Evolutionary conservation across 345 rosid species (phyloP), one percentile per base, ranked within the genome.

Genomic region (Melaleuca quinquenervia): DNA sequence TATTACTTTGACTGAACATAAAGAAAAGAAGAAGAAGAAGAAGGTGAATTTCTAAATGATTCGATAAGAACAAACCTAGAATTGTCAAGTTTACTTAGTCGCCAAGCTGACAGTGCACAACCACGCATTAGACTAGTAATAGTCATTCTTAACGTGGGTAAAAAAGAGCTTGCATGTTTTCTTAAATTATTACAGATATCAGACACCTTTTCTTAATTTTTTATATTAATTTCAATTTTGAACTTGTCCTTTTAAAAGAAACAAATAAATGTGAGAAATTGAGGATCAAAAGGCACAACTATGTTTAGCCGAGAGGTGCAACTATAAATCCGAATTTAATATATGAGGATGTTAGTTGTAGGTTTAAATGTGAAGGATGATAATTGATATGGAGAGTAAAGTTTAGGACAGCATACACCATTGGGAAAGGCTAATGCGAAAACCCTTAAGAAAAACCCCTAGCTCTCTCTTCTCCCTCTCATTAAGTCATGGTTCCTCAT

Each of bases 31-130:
- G n/a, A n/a, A n/a, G n/a, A n/a, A 3, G 5, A 8, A 70, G 15
- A 32, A 18, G 18, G 14, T 2, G 48, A 36, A 41, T 36, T 70
- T 36, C 7, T 18, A 70, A 2, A 20, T 20, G 80, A 70, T 70
- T 36, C 36, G 2, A 0, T 36, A 1, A 70, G 3, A 64, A 6
- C 13, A 70, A 70, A 70, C 36, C 36, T 70, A 18, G 1, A 18
- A 64, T 64, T 1, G 3, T 4, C 0, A 1, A 3, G 24, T 3
- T 32, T 0, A 2, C 32, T 29, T 18, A 8, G 48, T 32, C 6
- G 45, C 24, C 0, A 18, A 32, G 3, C 1, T n/a, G 3, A 32
- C 0, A 2, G 0, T 16, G 1, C 6, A 4, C 3, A 32, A 32
- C 22, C 26, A 29, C 0, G 3, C 0, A 32, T 64, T 64, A 18